These are phyloP conservation scores for Filosporella fistucella DNA, from an alignment of 495 filamentous ascomycete genomes.

Conservation along the genomic window DNA sequence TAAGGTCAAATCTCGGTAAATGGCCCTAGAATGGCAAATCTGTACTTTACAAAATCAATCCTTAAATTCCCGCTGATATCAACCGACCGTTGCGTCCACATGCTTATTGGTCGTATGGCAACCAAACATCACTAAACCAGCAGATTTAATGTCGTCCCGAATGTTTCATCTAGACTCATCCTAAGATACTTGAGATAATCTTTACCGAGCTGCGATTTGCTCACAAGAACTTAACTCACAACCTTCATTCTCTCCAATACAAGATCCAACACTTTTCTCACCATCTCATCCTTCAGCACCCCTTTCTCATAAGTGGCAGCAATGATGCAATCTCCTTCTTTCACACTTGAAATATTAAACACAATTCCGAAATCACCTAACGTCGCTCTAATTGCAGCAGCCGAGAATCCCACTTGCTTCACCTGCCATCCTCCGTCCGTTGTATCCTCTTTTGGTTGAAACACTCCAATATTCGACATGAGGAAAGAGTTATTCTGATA, in stretches of 20 bases:
- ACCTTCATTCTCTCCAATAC: conserved; percentile 1
- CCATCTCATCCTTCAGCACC: conserved; percentile 11
- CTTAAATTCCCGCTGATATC: no score
- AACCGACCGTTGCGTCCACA: no score
- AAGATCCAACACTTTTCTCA: neutral
- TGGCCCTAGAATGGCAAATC: no score
- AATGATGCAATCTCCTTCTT: conserved; percentile 11
- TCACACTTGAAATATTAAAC: conserved; percentile 7
- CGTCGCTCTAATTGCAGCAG: conserved; percentile 2
- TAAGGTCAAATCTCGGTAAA: no score
- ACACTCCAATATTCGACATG: conserved; percentile 16
- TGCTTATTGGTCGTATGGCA: no score
- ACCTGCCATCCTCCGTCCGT: conserved; percentile 4
- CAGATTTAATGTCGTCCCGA: no score
- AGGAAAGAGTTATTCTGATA: conserved; percentile 8
- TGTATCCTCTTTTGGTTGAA: conserved; percentile 4
- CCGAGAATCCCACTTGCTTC: conserved; percentile 8
- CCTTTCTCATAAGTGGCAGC: conserved; percentile 7
- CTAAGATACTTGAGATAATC: no score
- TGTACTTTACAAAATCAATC: no score
- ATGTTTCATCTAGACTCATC: no score
- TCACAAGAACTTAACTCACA: neutral
- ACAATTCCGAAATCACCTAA: conserved; percentile 5
- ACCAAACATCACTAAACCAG: no score
- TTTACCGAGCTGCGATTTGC: no score